Evolutionary conservation across 2,329 filamentous ascomycete species (phyloP).

Genomic region (Cladosporium velox): DNA sequence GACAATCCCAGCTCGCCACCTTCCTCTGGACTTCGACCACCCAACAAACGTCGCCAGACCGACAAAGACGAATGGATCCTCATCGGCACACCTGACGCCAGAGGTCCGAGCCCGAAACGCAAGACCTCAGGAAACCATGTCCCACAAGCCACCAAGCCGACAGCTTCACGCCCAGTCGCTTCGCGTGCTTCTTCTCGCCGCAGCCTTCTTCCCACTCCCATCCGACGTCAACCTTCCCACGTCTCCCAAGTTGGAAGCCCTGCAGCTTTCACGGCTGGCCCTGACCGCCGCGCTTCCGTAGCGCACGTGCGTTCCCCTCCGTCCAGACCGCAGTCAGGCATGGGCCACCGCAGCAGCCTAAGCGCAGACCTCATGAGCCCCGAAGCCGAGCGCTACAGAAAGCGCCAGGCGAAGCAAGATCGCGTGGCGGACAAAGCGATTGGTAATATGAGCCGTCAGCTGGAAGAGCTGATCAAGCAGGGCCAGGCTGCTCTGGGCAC

Average conservation of each 20-base stretch:
- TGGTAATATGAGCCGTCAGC: constrained; percentile 72
- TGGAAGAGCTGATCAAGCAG: constrained; percentile 85
- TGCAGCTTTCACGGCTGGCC: constrained; percentile 25
- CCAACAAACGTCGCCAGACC: constrained; percentile 50
- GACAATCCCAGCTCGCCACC: constrained; percentile 43
- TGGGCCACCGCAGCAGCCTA: constrained; percentile 25
- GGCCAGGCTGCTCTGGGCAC: constrained; percentile 78
- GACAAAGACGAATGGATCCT: constrained; percentile 53
- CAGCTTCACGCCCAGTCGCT: constrained; percentile 3
- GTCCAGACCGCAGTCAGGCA: constrained; percentile 10
- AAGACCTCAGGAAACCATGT: constrained; percentile 29
- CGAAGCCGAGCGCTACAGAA: constrained; percentile 74
- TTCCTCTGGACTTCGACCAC: constrained; percentile 26
- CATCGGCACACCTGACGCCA: constrained; percentile 50
- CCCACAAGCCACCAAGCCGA: background rate
- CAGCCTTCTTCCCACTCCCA: constrained; percentile 40
- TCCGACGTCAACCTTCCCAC: constrained; percentile 41
- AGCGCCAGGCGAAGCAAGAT: constrained; percentile 71
- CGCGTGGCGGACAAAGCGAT: constrained; percentile 77
- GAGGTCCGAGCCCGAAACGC: constrained; percentile 45
- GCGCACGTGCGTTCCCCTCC: constrained; percentile 51
- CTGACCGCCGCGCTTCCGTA: constrained; percentile 55
- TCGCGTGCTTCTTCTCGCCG: constrained; percentile 17
- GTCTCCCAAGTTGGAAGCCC: constrained; percentile 41
- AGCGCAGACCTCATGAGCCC: constrained; percentile 42